These are phyloP conservation scores for Onygenales sp. DNA, from an alignment of 2,329 filamentous ascomycete species.

Conservation along the genomic window DNA sequence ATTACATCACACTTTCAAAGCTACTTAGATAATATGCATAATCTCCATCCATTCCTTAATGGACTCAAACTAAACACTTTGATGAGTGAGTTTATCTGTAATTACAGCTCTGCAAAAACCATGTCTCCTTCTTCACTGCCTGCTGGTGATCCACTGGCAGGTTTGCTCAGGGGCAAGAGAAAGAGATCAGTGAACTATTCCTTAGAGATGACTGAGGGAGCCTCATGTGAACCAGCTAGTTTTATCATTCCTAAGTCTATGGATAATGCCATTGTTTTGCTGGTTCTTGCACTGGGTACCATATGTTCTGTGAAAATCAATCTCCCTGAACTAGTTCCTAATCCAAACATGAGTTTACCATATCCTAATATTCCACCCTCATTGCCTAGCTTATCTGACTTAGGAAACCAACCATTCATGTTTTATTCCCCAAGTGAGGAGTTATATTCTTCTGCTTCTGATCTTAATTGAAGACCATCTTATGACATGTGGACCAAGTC, in stretches of 20 bases:
- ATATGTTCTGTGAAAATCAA: constrained; percentile 52
- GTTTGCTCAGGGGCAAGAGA: constrained; percentile 10
- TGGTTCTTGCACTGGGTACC: constrained; percentile 81
- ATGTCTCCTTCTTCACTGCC: neutral
- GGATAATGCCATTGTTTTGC: constrained; percentile 69
- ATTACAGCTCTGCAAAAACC: constrained; percentile 29
- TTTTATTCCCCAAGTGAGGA: neutral
- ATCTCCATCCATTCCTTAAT: constrained; percentile 56
- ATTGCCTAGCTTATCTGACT: neutral
- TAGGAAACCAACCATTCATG: neutral
- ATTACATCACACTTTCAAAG: constrained; percentile 43
- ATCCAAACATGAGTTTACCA: constrained; percentile 7
- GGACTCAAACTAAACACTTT: constrained; percentile 42
- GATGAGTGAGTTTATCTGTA: constrained; percentile 42
- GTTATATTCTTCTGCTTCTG: neutral
- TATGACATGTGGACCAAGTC: no score
- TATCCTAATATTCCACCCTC: constrained; percentile 4
- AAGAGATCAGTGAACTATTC: constrained; percentile 10
- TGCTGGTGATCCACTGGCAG: constrained; percentile 1
- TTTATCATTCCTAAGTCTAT: constrained; percentile 48
- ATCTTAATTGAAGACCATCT: constrained; percentile 8
- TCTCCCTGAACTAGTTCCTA: constrained; percentile 45
- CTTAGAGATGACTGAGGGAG: neutral
- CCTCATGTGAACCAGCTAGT: constrained; percentile 1
- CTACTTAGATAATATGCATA: constrained; percentile 53